Conservation (phyloP, 331 rosid species). For the Acacia pycnantha region DNA sequence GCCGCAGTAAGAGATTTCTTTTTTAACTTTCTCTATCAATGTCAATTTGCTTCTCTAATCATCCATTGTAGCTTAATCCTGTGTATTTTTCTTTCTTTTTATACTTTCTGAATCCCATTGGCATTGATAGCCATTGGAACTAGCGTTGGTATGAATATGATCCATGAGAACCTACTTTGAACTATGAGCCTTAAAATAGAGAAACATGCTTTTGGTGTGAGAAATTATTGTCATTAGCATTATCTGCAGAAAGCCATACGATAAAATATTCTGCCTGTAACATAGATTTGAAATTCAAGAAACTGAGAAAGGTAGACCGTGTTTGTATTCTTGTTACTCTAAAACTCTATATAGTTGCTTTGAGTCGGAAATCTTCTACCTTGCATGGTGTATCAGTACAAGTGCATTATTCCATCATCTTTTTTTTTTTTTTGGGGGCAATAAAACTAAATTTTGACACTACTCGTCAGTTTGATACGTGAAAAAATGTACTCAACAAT, state of each 20-base stretch:
- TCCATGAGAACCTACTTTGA: neutral
- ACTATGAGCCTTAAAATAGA: neutral
- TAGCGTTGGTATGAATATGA: neutral
- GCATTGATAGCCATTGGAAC: neutral
- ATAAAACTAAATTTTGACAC: neutral
- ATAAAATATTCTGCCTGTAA: neutral
- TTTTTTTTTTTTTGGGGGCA: neutral
- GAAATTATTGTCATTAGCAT: neutral
- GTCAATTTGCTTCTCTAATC: neutral
- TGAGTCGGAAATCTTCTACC: neutral
- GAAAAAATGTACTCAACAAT: neutral
- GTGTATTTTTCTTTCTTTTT: neutral
- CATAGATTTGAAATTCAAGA: neutral
- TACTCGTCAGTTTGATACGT: neutral
- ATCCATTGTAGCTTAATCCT: neutral
- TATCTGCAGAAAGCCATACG: neutral
- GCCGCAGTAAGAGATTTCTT: constrained; percentile 47
- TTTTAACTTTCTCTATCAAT: neutral
- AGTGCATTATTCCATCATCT: neutral
- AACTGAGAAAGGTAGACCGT: neutral
- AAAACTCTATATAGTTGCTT: neutral
- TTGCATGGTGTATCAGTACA: neutral
- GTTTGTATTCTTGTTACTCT: neutral
- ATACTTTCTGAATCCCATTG: neutral
- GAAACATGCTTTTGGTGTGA: neutral